Base-by-base conservation (phyloP, 306 rosid species). In the Ziziphus jujuba region DNA sequence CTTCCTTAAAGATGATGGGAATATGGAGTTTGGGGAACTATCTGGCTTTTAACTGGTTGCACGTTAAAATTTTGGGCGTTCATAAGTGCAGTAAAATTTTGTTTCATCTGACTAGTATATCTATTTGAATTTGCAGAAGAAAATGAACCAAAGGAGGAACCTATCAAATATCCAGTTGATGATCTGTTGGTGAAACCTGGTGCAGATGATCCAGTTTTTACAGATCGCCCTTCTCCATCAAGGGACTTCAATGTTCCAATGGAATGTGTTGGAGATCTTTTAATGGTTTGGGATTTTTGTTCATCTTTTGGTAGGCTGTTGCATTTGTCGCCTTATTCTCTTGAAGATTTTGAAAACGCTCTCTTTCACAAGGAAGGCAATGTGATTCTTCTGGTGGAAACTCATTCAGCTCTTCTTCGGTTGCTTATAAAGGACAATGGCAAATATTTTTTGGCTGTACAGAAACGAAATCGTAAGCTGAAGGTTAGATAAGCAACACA, bases 251-350 rank as follows among this genome's bases (percentile, higher is more conserved):
- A 65, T 72, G 77, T 93, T 75, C 87, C 99, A 25, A 77, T 90
- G 81, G 64, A 74, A 49, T 84, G 89, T 72, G 86, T 90, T 5
- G 96, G 96, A 62, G 83, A 90, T 82, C 96, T 93, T 63, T 72
- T 93, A 72, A 83, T 86, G 96, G 81, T 90, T 72, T 93, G 98
- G 98, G 98, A 93, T 77, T 85, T 93, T 80, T 85, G 91, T 77
- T 78, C 79, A 56, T 84, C 90, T 51, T 93, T 81, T 73, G 84
- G 89, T 67, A 83, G 84, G 80, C 71, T 83, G 81, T 73, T 93
- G 78, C 78, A 67, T 77, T 75, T 93, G 76, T 83, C 61, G 47
- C 99, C 99, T 36, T 90, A 84, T 82, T 80, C 96, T 79, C 73
- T 90, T 45, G 96, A 84, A 79, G 91, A 90, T 81, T 90, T 93